Evolutionary conservation across 768 basidiomycete genomes (phyloP), one percentile per base, ranked within the genome.

Genomic region (Clitopilus passeckerianus): DNA sequence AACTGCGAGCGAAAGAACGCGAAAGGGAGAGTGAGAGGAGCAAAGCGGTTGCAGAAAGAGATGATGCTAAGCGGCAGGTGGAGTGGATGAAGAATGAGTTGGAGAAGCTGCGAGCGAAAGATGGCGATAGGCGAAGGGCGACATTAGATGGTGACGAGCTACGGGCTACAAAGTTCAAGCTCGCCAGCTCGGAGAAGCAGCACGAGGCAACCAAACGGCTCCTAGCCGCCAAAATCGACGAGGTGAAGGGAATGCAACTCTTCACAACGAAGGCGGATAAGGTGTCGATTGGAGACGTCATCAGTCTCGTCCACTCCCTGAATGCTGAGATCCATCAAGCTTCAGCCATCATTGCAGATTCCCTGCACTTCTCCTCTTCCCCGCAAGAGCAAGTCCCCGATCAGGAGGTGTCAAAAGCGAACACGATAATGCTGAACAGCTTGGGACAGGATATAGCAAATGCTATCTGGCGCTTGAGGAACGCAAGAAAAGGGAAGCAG

Each of bases 311-410:
- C 27, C 74, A 80, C 27, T 67, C 69, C 0, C 65, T 83, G 59
- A 83, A 84, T 61, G 66, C 70, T 23, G 82, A 83, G 62, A 78
- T 82, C 20, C 70, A 78, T 41, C 82, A 84, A 60, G 69, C 70
- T 12, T 66, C 77, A 3, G 77, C 80, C 22, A 70, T 75, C 64
- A 76, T 83, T 53, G 73, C 78, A 0, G 80, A 81, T 60, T 60
- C 61, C 8, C 66, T 71, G 63, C 20, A 54, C 1, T 60, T 55
- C n/a, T 16, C 30, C 5, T 9, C 8, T 14, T 41, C 50, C 20
- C 54, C 22, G 5, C 18, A 2, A 43, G 34, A 14, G 35, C 27
- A 43, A 12, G 22, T 30, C 20, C 27, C 61, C 18, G 41, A 14
- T 30, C 57, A 55, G 50, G 20, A 18, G 7, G 16, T 24, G 12